Evolutionary conservation across 2,329 filamentous ascomycete species (phyloP), one percentile per base, ranked within the genome.

Genomic region (Helotiales sp.): DNA sequence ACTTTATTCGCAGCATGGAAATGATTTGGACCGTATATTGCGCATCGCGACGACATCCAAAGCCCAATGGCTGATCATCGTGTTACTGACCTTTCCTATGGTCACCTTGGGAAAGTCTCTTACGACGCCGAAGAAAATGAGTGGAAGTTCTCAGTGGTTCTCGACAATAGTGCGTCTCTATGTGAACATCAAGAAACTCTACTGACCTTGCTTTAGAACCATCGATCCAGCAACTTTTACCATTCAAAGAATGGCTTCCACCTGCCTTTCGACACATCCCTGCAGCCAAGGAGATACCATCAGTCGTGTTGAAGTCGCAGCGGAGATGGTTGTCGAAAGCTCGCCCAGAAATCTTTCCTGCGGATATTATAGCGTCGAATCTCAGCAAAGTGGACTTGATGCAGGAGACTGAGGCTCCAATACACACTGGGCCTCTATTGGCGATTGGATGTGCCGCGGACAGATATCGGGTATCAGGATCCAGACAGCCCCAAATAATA

Each of bases 51-150:
- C 55, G 25, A 51, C 58, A 42, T 62, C 58, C 54, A 64, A 72
- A 73, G 67, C 77, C 78, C 66, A 73, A 82, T 82, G 80, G 75
- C 76, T 81, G 75, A 81, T 55, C 72, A 71, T 54, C 70, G 74
- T 38, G 69, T 74, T 34, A 75, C 73, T 64, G 75, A 80, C 72
- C 74, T 83, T 52, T 74, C 77, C 54, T 79, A 78, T 65, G 82
- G 82, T 70, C 79, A 83, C 66, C 74, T 80, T 57, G 82, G 82
- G 58, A 72, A 75, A 55, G 68, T 79, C 40, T 71, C 72, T 6
- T 85, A 84, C 63, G 64, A 72, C 55, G 60, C 66, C 52, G 63
- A 67, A 12, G 67, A 70, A 52, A 62, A 62, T 13, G 46, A 62
- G 59, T 73, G 71, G 71, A 57, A 13, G 3, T 73, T 72, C 52